Base-by-base conservation (phyloP, 2,329 filamentous ascomycete genomes). In the Ophiostoma perfectum region DNA sequence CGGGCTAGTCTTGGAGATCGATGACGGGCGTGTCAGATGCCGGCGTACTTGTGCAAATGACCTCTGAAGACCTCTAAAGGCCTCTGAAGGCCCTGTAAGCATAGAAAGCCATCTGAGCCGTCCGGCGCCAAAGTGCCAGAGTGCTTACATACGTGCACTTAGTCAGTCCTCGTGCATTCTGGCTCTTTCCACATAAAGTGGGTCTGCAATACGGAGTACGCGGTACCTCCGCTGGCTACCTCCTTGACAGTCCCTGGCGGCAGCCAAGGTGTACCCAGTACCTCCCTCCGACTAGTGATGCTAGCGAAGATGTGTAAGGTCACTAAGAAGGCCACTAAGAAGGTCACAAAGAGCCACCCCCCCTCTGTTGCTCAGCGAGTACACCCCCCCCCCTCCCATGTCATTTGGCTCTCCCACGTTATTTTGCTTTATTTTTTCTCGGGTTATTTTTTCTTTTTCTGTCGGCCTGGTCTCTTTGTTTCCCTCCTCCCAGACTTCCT, bases 141-240 rank as follows among this genome's bases (percentile, higher is more conserved):
- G 27, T 27, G 27, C 27, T 27, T 27, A 27, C 42, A 44, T 44
- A 6, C 42, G 55, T 14, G 9, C 60, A 42, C 60, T 63, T 42
- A 18, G 60, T 63, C 60, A 63, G 16, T 63, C 58, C 60, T n/a
- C 18, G 60, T 16, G 39, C 9, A 7, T 63, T 63, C 60, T 63
- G 60, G 60, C 38, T 42, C 38, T 63, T 63, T 63, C 60, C 36
- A 63, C 39, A 16, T n/a, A 63, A 63, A 42, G 60, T 42, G 60
- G 60, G 6, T 3, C 60, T 5, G 2, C 14, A 11, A 14, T 1
- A 3, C 14, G 16, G 60, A 44, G 60, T 62, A 62, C 12, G 39
- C 14, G 55, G 58, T 62, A 62, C 58, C 18, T 58, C 7, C 11
- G 3, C 16, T 42, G 60, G 60, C 14, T 38, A 14, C 60, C 60